Evolutionary conservation across 805 yeast species (phyloP).

Genomic region (Alloascoidea hylecoeti): DNA sequence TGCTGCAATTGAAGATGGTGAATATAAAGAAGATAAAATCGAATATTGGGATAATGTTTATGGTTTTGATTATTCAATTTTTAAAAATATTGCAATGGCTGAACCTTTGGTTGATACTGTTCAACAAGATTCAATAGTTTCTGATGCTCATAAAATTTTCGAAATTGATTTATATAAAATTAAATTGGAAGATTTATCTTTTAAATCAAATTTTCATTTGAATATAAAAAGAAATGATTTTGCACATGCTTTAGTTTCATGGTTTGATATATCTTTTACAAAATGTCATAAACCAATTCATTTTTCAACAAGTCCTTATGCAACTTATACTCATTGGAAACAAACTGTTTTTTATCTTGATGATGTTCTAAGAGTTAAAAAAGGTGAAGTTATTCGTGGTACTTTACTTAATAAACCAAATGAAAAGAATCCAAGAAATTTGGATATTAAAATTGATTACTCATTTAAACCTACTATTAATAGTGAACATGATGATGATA

Average conservation of each 20-base stretch:
- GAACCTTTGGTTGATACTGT: slow-evolving; percentile 98
- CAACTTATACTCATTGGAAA: slow-evolving; percentile 96
- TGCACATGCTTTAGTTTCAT: slow-evolving; percentile 80
- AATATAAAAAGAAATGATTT: slow-evolving; percentile 66
- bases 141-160: slow-evolving; percentile 58
- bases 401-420: slow-evolving; percentile 67
- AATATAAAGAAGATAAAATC: slow-evolving; percentile 82
- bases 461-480: slow-evolving; percentile 16
- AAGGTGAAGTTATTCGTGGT: slow-evolving; percentile 68
- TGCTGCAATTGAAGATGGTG: slow-evolving; percentile 88
- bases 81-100: slow-evolving; percentile 69
- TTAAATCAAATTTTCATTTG: slow-evolving; percentile 53
- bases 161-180: slow-evolving; percentile 88
- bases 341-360: slow-evolving; percentile 89
- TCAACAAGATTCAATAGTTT: slow-evolving; percentile 51
- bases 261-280: slow-evolving; percentile 90
- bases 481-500: not conserved
- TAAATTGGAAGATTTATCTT: slow-evolving; percentile 67
- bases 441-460: slow-evolving; percentile 64
- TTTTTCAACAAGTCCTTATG: slow-evolving; percentile 91
- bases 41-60: slow-evolving; percentile 94
- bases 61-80: slow-evolving; percentile 92
- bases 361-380: slow-evolving; percentile 62
- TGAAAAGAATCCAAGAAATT: slow-evolving; percentile 67
- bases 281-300: slow-evolving; percentile 34